Evolutionary conservation across 1,139 yeast species (phyloP).

Genomic region (Geotrichum siamense): DNA sequence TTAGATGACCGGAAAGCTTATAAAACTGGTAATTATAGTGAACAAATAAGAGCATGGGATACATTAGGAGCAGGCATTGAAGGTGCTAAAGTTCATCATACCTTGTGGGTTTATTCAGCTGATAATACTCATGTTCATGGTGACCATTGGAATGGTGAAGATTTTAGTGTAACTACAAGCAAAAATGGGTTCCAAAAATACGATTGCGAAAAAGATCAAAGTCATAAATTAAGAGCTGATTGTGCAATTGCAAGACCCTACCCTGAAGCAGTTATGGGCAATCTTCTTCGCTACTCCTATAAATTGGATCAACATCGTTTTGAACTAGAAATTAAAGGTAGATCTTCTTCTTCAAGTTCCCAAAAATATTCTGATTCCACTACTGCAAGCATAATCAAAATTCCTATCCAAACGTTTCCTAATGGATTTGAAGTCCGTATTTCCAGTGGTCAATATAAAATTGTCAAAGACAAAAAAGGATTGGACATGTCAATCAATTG

Average conservation of each 20-base stretch:
- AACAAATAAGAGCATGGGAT: constrained; percentile 74
- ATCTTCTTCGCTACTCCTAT: too few relatives aligned
- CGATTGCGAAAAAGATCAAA: not conserved
- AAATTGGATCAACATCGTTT: too few relatives aligned
- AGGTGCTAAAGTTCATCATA: constrained; percentile 57
- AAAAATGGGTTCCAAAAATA: constrained; percentile 20
- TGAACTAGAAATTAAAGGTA: too few relatives aligned
- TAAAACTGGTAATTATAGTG: constrained; percentile 49
- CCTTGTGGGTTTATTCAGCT: constrained; percentile 75
- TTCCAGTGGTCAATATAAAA: too few relatives aligned
- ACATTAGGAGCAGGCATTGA: constrained; percentile 71
- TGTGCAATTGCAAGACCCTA: constrained; percentile 70
- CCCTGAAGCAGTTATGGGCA: constrained; percentile 54
- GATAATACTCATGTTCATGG: constrained; percentile 70
- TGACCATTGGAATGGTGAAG: constrained; percentile 84
- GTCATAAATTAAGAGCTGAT: constrained; percentile 62
- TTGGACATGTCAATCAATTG: too few relatives aligned
- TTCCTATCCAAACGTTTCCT: too few relatives aligned
- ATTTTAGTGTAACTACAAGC: constrained; percentile 66
- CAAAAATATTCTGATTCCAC: too few relatives aligned
- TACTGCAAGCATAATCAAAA: too few relatives aligned
- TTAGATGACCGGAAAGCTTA: constrained; percentile 72
- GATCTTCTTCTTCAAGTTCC: too few relatives aligned
- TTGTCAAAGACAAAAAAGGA: too few relatives aligned
- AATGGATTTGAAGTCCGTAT: too few relatives aligned